phyloP scores from a whole-genome alignment of 176 grass and related monocot species.

The Stipa capillata region DNA sequence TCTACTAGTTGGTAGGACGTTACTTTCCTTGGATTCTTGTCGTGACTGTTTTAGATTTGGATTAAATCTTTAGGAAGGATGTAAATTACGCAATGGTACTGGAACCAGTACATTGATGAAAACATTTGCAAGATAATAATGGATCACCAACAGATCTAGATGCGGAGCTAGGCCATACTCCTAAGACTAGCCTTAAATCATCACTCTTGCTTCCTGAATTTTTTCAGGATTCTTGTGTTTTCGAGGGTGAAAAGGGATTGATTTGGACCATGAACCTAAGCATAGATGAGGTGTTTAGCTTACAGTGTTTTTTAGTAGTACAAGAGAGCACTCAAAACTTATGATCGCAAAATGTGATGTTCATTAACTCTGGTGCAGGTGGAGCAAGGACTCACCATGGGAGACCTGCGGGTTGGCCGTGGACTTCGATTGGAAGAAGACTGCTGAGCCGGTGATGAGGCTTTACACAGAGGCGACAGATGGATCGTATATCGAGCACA shows the following conservation, averaged over 20 bases:
- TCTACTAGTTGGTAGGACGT: background rate
- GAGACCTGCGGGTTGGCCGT: constrained; percentile 20
- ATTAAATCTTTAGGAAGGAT: background rate
- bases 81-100: constrained; percentile 3
- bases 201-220: background rate
- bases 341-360: background rate
- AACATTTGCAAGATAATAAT: background rate
- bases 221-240: background rate
- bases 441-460: constrained; percentile 62
- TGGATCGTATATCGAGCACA: constrained; percentile 64
- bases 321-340: background rate
- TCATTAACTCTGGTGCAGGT: constrained; percentile 38
- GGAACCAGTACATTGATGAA: background rate
- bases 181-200: background rate
- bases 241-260: background rate
- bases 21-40: constrained; percentile 13
- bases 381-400: constrained; percentile 70
- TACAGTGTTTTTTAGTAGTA: background rate
- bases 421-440: constrained; percentile 79
- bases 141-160: background rate
- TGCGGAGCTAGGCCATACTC: background rate
- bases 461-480: constrained; percentile 69
- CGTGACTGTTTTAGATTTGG: constrained; percentile 13
- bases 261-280: background rate
- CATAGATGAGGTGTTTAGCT: background rate